These are phyloP conservation scores for Yueomyces sp. DNA, from an alignment of 1,139 yeast species.

Conservation along the genomic window DNA sequence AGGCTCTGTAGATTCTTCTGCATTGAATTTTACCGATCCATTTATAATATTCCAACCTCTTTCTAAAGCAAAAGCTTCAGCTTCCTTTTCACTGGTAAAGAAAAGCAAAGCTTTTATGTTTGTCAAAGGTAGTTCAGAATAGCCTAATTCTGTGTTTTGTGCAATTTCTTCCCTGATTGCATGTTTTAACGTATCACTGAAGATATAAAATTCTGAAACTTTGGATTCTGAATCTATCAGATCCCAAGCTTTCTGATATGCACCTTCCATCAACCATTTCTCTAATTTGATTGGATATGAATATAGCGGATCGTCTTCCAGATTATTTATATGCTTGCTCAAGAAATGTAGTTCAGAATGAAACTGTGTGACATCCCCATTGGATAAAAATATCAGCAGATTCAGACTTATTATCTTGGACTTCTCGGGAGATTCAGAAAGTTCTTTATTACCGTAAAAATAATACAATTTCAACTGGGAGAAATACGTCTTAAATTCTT, in stretches of 20 bases:
- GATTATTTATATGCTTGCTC: constrained; percentile 40
- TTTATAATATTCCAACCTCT: constrained; percentile 53
- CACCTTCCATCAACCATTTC: constrained; percentile 92
- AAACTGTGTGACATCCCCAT: constrained; percentile 76
- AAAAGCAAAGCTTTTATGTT: constrained; percentile 77
- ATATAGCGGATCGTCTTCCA: constrained; percentile 47
- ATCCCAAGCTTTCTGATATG: constrained; percentile 86
- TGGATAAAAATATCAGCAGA: constrained; percentile 61
- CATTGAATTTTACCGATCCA: constrained; percentile 48
- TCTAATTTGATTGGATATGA: constrained; percentile 82
- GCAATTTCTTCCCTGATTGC: constrained; percentile 84
- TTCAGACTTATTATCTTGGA: constrained; percentile 71
- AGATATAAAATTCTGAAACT: constrained; percentile 43
- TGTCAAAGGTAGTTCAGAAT: constrained; percentile 60
- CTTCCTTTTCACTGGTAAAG: constrained; percentile 54
- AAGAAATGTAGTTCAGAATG: constrained; percentile 80
- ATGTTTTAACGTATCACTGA: constrained; percentile 50
- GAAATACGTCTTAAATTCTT: constrained; percentile 56
- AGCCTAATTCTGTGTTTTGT: constrained; percentile 72
- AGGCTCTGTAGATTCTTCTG: constrained; percentile 13
- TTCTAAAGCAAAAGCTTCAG: constrained; percentile 45
- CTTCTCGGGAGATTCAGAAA: constrained; percentile 51
- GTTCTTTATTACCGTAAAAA: constrained; percentile 26
- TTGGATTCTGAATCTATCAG: constrained; percentile 35
- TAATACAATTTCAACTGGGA: constrained; percentile 74